phyloP scores from a whole-genome alignment of 306 rosid genomes.

The Vachellia collinsii region DNA sequence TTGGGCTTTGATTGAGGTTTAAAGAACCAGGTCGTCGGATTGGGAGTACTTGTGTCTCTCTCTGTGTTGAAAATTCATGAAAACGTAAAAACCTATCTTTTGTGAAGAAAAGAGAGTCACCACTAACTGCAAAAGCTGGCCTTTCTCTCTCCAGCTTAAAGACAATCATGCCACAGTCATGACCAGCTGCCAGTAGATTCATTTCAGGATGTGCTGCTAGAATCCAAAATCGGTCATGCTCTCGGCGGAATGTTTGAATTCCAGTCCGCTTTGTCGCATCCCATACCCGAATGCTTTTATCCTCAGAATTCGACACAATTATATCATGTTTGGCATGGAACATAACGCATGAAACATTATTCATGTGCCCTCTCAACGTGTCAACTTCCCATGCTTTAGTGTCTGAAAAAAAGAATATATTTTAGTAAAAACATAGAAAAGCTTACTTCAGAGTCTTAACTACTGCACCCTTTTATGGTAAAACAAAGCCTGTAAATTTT shows the following conservation, averaged over 20 bases:
- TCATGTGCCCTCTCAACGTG: constrained; percentile 88
- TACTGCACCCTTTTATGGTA: neutral
- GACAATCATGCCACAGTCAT: constrained; percentile 94
- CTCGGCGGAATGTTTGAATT: constrained; percentile 88
- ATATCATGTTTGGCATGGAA: constrained; percentile 95
- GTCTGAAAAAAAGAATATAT: constrained; percentile 51
- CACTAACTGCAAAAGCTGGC: constrained; percentile 84
- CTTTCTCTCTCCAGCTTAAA: constrained; percentile 95
- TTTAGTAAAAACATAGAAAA: neutral
- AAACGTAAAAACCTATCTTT: constrained; percentile 84
- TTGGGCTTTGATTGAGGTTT: constrained; percentile 81
- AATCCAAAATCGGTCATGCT: constrained; percentile 96
- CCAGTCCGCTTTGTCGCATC: constrained; percentile 93
- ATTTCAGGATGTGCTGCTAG: constrained; percentile 93
- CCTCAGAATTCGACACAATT: constrained; percentile 94
- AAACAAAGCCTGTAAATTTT: neutral
- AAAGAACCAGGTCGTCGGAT: constrained; percentile 85
- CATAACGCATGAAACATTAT: constrained; percentile 92
- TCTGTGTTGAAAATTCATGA: constrained; percentile 78
- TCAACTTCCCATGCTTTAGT: constrained; percentile 98
- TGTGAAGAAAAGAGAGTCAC: constrained; percentile 73
- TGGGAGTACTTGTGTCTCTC: constrained; percentile 78
- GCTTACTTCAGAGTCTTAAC: neutral
- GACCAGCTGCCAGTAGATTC: constrained; percentile 96
- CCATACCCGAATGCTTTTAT: constrained; percentile 95